Conservation (phyloP, 2,329 filamentous ascomycete species). For the Cadophora luteo-olivacea region DNA sequence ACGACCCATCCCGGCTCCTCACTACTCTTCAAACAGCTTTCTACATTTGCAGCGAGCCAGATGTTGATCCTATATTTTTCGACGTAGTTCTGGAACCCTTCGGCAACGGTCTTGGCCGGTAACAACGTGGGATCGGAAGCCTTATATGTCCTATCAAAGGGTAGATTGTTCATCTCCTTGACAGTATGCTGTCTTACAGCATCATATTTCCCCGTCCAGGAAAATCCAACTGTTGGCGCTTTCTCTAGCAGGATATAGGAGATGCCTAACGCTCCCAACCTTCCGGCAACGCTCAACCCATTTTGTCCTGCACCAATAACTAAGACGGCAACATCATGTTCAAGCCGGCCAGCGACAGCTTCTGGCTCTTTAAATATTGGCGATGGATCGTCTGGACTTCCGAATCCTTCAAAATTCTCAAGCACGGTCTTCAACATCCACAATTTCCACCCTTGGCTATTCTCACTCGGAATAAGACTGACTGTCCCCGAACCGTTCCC, state of each 20-base stretch:
- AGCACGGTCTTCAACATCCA: slow-evolving; percentile 27
- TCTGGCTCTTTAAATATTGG: slow-evolving; percentile 7
- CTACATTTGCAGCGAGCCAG: slow-evolving; percentile 62
- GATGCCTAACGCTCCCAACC: slow-evolving; percentile 63
- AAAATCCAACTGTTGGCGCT: slow-evolving; percentile 63
- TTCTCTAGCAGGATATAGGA: slow-evolving; percentile 61
- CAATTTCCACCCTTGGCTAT: slow-evolving; percentile 14
- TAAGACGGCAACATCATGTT: slow-evolving; percentile 13
- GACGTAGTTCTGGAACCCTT: slow-evolving; percentile 71
- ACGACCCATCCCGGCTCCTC: slow-evolving; percentile 52
- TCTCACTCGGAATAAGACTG: slow-evolving; percentile 13
- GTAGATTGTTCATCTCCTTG: slow-evolving; percentile 65
- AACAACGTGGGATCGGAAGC: slow-evolving; percentile 70
- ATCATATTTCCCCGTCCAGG: slow-evolving; percentile 66
- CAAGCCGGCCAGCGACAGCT: neutral
- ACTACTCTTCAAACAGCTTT: slow-evolving; percentile 54
- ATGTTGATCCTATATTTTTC: slow-evolving; percentile 69
- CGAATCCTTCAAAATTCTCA: slow-evolving; percentile 23
- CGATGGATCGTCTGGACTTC: slow-evolving; percentile 24
- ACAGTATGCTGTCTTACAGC: slow-evolving; percentile 72
- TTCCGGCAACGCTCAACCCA: slow-evolving; percentile 59
- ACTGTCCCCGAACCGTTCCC: slow-evolving; percentile 22
- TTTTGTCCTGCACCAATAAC: slow-evolving; percentile 62
- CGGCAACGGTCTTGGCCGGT: slow-evolving; percentile 71
- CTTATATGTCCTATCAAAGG: slow-evolving; percentile 65